Evolutionary conservation across 2,329 filamentous ascomycete species (phyloP), one percentile per base, ranked within the genome.

Genomic region (Beauveria varroae): DNA sequence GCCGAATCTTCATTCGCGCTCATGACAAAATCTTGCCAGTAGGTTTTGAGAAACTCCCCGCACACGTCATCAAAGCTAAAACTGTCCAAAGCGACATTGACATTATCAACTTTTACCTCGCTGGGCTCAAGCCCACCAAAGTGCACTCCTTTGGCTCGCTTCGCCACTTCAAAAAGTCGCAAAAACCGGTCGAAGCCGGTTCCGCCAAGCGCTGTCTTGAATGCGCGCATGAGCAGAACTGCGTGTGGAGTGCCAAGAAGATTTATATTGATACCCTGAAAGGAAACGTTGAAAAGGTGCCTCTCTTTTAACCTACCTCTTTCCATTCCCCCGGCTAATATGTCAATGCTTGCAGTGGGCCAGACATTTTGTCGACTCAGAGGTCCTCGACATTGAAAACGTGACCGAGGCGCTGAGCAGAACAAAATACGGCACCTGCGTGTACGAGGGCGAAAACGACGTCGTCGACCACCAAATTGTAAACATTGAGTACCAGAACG

Each of bases 11-110:
- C 63, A 4, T 64, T 64, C 49, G 50, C 62, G 2, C 49, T 64
- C 49, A 63, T 64, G 63, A 63, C 63, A 2, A 64, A 64, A 34
- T 63, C 57, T 24, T 64, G 63, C 63, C 63, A 64, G 63, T 63
- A 60, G 41, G 62, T 44, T 1, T 26, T 10, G 3, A 7, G 3
- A 2, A 8, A 18, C 46, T 20, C 12, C 3, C 7, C 5, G 7
- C 43, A 37, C 52, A 8, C 10, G 20, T 14, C 20, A 30, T 12
- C 3, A 1, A 37, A 37, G 34, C 34, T 37, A 37, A 37, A 37
- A 60, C 49, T 22, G 6, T 14, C 10, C 5, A 6, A 26, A 64
- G 63, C 37, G 63, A 64, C 55, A 63, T 64, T 52, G 63, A 64
- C 51, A 64, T 64, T 55, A 47, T 64, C 58, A 61, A 55, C 24